Conservation (phyloP, 164 flowering plant genomes). For the Macadamia tetraphylla region DNA sequence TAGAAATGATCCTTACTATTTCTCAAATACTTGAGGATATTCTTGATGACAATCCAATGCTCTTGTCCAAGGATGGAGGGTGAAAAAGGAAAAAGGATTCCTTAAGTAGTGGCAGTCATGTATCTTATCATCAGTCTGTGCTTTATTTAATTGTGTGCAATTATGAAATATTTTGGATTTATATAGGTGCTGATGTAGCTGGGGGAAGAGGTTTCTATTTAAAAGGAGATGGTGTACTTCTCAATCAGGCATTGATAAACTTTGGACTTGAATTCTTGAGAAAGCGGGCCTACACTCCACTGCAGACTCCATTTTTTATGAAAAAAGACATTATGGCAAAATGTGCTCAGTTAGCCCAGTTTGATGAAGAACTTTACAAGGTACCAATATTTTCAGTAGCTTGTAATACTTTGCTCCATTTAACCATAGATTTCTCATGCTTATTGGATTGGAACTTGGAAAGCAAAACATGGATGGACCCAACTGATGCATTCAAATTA, state of each 20-base stretch:
- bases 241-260: slow-evolving; percentile 86
- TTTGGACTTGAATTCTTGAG: slow-evolving; percentile 70
- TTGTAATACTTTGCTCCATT: too few relatives aligned
- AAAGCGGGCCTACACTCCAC: slow-evolving; percentile 46
- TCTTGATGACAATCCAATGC: too few relatives aligned
- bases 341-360: slow-evolving; percentile 96
- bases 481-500: too few relatives aligned
- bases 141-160: not conserved
- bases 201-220: slow-evolving; percentile 95
- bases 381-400: slow-evolving; percentile 23
- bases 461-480: too few relatives aligned
- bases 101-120: not conserved
- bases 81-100: not conserved
- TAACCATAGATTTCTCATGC: too few relatives aligned
- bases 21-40: too few relatives aligned
- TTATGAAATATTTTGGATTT: slow-evolving; percentile 1
- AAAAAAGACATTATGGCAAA: slow-evolving; percentile 89
- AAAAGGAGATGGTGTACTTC: slow-evolving; percentile 82
- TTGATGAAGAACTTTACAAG: slow-evolving; percentile 99
- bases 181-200: slow-evolving; percentile 74
- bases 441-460: too few relatives aligned
- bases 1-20: too few relatives aligned
- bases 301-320: slow-evolving; percentile 97
- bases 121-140: not conserved
- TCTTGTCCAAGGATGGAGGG: too few relatives aligned